A percentile compares a stretch with the other conserved stretches of the same genome.
These are phyloP conservation scores for Trypanosoma platydactyli DNA, from an alignment of 208 protist genomes.

Conservation along the genomic window DNA sequence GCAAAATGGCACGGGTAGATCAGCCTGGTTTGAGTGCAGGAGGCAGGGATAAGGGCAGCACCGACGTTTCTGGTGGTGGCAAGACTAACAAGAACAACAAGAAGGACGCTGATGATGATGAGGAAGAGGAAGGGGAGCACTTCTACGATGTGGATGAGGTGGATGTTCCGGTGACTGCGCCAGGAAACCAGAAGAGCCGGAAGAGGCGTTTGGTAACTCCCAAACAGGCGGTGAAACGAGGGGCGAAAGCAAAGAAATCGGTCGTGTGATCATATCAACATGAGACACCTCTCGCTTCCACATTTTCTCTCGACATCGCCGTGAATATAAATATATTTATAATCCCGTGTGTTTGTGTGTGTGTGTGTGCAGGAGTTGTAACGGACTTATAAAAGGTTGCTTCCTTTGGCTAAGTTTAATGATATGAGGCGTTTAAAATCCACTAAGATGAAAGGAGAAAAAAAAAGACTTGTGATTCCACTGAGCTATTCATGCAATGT, in stretches of 20 bases:
- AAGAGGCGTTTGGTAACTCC: background rate
- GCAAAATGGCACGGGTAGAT: conserved; percentile 9
- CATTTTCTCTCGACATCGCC: conserved; percentile 14
- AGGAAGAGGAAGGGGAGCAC: conserved; percentile 72
- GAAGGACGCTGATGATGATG: conserved; percentile 32
- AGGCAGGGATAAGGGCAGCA: too few relatives aligned
- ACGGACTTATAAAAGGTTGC: too few relatives aligned
- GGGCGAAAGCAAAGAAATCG: conserved; percentile 34
- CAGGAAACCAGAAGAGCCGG: conserved; percentile 2
- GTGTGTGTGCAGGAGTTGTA: too few relatives aligned
- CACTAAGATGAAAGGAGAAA: too few relatives aligned
- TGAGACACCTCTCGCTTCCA: conserved; percentile 6
- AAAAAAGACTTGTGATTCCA: too few relatives aligned
- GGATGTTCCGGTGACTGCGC: conserved; percentile 2
- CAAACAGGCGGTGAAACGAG: background rate
- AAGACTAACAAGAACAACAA: background rate
- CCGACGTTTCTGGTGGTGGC: conserved; percentile 6
- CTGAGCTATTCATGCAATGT: too few relatives aligned
- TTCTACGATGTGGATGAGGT: conserved; percentile 66
- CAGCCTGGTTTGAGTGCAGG: too few relatives aligned
- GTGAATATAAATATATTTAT: conserved; percentile 1
- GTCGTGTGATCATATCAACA: background rate
- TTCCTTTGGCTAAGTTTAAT: too few relatives aligned
- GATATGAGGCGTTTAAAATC: too few relatives aligned
- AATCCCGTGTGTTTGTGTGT: background rate